Evolutionary conservation across 257 asterid species (phyloP).

Genomic region (Asclepias syriaca): DNA sequence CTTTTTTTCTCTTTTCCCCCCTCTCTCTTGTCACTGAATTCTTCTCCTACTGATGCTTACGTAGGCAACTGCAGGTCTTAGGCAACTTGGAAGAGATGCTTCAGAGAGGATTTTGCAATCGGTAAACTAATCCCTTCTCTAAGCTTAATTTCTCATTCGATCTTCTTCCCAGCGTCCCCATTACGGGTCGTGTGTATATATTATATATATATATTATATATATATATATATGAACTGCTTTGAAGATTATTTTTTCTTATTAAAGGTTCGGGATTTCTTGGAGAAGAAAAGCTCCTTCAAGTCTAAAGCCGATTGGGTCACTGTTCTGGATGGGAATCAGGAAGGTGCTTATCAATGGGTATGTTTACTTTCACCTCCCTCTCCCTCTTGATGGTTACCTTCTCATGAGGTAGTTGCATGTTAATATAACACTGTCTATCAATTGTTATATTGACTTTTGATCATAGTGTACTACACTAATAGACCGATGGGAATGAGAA

Average conservation of each 20-base stretch:
- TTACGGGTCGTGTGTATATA: neutral
- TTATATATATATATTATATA: neutral
- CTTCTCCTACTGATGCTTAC: neutral
- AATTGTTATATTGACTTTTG: neutral
- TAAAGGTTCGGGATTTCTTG: constrained; percentile 52
- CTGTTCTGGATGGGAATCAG: constrained; percentile 51
- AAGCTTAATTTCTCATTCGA: neutral
- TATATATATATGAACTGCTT: neutral
- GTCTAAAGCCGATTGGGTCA: constrained; percentile 51
- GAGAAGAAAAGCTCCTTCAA: constrained; percentile 42
- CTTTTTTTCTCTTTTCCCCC: no score
- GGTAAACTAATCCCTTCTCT: constrained; percentile 29
- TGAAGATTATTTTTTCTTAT: neutral
- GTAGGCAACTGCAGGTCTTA: constrained; percentile 85
- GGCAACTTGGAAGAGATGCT: constrained; percentile 49
- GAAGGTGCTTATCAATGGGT: constrained; percentile 87
- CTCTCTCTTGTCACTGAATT: neutral
- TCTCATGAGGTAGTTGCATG: neutral
- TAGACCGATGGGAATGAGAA: neutral
- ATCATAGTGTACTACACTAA: neutral
- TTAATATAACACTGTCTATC: neutral
- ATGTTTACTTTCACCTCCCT: constrained; percentile 16
- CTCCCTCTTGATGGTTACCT: neutral
- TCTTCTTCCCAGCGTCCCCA: neutral
- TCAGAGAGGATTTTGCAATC: constrained; percentile 63